A percentile compares a stretch with the other conserved stretches of the same genome.
Evolutionary conservation across 139 green algal genomes (phyloP).

Genomic region (Chlorokybus atmophyticus): DNA sequence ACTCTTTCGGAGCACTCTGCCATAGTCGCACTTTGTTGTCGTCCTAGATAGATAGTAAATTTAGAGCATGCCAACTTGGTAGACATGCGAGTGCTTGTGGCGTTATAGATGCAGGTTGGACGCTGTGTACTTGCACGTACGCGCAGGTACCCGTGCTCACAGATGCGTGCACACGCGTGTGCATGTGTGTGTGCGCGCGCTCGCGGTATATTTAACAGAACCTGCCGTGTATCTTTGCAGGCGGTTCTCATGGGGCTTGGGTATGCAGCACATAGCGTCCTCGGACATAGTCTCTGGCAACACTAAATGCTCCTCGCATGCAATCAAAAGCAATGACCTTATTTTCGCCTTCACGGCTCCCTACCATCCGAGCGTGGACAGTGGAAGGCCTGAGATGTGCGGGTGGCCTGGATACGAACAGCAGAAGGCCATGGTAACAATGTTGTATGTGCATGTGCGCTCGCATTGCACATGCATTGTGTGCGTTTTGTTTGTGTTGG

Average conservation of each 20-base stretch:
- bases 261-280: constrained; percentile 76
- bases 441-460: constrained; percentile 11
- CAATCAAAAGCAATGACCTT: constrained; percentile 68
- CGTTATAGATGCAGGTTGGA: too few relatives aligned
- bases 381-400: background rate
- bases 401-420: background rate
- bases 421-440: background rate
- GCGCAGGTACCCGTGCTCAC: too few relatives aligned
- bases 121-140: too few relatives aligned
- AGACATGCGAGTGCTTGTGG: too few relatives aligned
- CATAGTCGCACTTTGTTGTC: too few relatives aligned
- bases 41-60: too few relatives aligned
- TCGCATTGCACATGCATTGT: constrained; percentile 2
- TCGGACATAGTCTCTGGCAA: constrained; percentile 69
- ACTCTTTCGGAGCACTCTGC: too few relatives aligned
- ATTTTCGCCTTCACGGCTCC: constrained; percentile 87
- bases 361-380: constrained; percentile 36
- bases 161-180: too few relatives aligned
- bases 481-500: too few relatives aligned
- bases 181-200: background rate
- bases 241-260: constrained; percentile 80
- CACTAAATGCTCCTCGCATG: constrained; percentile 79
- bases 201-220: background rate
- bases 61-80: too few relatives aligned
- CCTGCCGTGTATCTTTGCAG: background rate